Conservation (phyloP, 306 rosid species). For the Abrus precatorius region DNA sequence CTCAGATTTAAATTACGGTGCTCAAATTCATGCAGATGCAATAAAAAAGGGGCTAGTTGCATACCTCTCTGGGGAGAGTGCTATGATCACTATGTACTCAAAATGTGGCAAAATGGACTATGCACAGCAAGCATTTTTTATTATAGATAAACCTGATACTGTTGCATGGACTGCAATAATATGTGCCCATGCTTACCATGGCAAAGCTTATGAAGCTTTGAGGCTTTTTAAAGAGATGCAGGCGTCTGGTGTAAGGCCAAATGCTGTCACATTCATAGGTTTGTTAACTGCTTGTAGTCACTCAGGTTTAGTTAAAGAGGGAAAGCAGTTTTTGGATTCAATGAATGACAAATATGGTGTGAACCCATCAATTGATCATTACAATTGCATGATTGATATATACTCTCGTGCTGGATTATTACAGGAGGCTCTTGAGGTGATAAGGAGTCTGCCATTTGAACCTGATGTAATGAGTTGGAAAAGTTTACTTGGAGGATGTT, state of each 20-base stretch:
- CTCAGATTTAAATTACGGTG: slow-evolving; percentile 57
- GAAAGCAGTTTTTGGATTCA: slow-evolving; percentile 61
- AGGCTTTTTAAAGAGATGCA: slow-evolving; percentile 59
- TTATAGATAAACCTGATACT: slow-evolving; percentile 63
- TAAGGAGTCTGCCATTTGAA: slow-evolving; percentile 55
- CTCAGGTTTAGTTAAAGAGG: slow-evolving; percentile 63
- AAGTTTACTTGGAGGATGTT: slow-evolving; percentile 70
- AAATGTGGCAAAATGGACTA: slow-evolving; percentile 68
- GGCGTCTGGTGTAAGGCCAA: slow-evolving; percentile 59
- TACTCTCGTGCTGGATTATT: slow-evolving; percentile 69
- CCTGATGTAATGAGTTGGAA: slow-evolving; percentile 76
- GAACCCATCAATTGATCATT: slow-evolving; percentile 65
- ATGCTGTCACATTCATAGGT: slow-evolving; percentile 66
- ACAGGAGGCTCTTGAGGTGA: slow-evolving; percentile 61
- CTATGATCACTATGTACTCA: slow-evolving; percentile 75
- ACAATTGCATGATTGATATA: slow-evolving; percentile 67
- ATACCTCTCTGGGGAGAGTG: slow-evolving; percentile 64
- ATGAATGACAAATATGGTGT: slow-evolving; percentile 55
- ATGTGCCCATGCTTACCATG: slow-evolving; percentile 67
- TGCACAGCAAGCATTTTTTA: slow-evolving; percentile 62
- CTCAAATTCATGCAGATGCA: slow-evolving; percentile 74
- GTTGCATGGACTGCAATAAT: slow-evolving; percentile 74
- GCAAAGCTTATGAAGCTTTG: slow-evolving; percentile 64
- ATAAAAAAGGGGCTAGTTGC: slow-evolving; percentile 61
- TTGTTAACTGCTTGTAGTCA: slow-evolving; percentile 71